Evolutionary conservation across 2,329 filamentous ascomycete genomes (phyloP).

Genomic region (Trichothecium sympodiale): DNA sequence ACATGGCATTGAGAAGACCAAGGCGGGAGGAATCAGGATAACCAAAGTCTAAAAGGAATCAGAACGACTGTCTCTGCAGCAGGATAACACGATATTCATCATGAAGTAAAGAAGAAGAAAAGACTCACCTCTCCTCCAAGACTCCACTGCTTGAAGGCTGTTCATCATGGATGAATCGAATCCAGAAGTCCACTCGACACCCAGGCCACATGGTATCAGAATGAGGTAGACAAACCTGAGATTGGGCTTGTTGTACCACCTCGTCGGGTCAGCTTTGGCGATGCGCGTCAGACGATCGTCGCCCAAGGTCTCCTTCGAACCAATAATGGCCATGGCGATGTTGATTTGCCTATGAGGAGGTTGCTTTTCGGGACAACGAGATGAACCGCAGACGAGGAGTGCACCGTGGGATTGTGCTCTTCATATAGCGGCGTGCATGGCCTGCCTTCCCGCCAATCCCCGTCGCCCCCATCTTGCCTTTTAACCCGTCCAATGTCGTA

Average conservation of each 20-base stretch:
- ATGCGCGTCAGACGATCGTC: constrained; percentile 22
- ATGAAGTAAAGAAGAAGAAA: too few relatives aligned
- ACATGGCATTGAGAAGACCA: constrained; percentile 30
- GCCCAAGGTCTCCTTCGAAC: constrained; percentile 19
- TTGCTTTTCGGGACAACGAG: too few relatives aligned
- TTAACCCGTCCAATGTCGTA: too few relatives aligned
- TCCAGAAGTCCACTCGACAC: constrained; percentile 31
- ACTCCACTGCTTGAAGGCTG: constrained; percentile 25
- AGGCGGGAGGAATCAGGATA: constrained; percentile 25
- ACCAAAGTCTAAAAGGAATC: constrained; percentile 21
- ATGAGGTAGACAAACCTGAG: constrained; percentile 26
- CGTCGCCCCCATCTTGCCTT: too few relatives aligned
- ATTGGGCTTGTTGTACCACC: constrained; percentile 29
- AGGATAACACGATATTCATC: too few relatives aligned
- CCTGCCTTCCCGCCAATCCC: too few relatives aligned
- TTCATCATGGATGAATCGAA: constrained; percentile 34
- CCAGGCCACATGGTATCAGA: constrained; percentile 26
- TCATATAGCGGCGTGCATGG: too few relatives aligned
- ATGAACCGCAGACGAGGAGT: too few relatives aligned
- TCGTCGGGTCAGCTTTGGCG: constrained; percentile 20
- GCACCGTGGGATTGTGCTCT: too few relatives aligned
- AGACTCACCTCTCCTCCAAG: constrained; percentile 24
- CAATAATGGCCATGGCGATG: constrained; percentile 19
- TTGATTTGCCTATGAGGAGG: too few relatives aligned
- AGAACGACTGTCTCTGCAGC: too few relatives aligned